Evolutionary conservation across 192 early-diverging fungal genomes (phyloP).

Genomic region (Phycomyces blakesleeanus): DNA sequence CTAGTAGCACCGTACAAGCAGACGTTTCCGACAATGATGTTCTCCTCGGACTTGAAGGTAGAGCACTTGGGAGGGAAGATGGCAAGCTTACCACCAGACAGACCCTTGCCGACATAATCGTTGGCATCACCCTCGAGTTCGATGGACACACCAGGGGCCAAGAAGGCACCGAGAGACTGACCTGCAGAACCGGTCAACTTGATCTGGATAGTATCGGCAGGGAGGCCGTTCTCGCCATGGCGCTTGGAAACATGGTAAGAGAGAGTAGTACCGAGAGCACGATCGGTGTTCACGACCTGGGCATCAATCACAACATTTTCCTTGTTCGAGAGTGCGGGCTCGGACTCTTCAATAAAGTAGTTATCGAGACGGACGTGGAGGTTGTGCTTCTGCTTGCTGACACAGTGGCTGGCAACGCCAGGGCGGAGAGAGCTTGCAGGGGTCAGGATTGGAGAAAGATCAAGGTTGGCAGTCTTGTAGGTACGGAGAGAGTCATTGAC

Average conservation of each 20-base stretch:
- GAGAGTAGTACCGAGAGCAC: slow-evolving; percentile 88
- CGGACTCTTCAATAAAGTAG: slow-evolving; percentile 78
- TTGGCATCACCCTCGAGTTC: slow-evolving; percentile 97
- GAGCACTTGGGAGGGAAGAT: slow-evolving; percentile 85
- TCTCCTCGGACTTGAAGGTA: slow-evolving; percentile 77
- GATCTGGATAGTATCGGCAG: slow-evolving; percentile 83
- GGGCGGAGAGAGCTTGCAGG: slow-evolving; percentile 85
- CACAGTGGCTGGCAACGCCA: slow-evolving; percentile 80
- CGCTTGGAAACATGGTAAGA: slow-evolving; percentile 82
- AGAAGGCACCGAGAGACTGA: slow-evolving; percentile 93
- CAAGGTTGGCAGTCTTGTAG: slow-evolving; percentile 83
- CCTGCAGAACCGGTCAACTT: slow-evolving; percentile 89
- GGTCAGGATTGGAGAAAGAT: slow-evolving; percentile 82
- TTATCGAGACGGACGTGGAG: slow-evolving; percentile 86
- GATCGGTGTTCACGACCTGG: slow-evolving; percentile 89
- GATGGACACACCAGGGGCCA: slow-evolving; percentile 83
- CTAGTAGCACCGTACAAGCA: slow-evolving; percentile 96
- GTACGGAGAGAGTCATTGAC: slow-evolving; percentile 73
- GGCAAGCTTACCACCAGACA: slow-evolving; percentile 88
- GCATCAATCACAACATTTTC: slow-evolving; percentile 55
- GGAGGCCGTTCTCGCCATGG: slow-evolving; percentile 78
- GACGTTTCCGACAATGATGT: slow-evolving; percentile 95
- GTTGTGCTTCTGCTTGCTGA: slow-evolving; percentile 84
- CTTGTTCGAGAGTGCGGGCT: slow-evolving; percentile 60
- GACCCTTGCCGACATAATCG: slow-evolving; percentile 98